Conservation (phyloP, 257 asterid genomes). For the Penstemon davidsonii region DNA sequence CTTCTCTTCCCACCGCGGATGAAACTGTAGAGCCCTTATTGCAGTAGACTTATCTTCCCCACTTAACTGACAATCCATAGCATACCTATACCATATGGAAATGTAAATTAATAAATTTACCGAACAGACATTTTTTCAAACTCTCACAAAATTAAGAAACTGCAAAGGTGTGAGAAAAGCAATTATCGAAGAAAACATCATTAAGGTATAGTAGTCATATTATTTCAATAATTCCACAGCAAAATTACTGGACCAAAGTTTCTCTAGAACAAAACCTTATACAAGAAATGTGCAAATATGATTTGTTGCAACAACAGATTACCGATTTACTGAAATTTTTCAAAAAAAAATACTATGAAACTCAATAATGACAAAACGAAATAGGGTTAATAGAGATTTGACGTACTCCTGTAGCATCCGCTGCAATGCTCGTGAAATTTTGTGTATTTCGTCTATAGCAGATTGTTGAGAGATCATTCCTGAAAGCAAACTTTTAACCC, state of each 20-base stretch:
- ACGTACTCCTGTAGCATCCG: constrained; percentile 70
- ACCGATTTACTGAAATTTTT: not conserved
- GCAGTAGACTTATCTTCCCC: constrained; percentile 63
- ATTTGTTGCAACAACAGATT: not conserved
- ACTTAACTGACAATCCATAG: constrained; percentile 41
- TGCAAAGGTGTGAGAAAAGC: not conserved
- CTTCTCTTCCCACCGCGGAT: constrained; percentile 71
- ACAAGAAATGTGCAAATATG: not conserved
- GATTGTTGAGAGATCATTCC: constrained; percentile 34
- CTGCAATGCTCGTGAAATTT: constrained; percentile 53
- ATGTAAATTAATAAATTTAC: not conserved
- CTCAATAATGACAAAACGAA: not conserved
- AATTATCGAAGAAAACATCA: not conserved
- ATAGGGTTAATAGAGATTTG: constrained; percentile 14
- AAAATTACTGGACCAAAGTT: not conserved
- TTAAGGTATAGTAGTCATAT: not conserved
- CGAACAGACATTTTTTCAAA: constrained; percentile 1
- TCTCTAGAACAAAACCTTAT: not conserved
- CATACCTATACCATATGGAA: constrained; percentile 48
- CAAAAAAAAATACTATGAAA: not conserved
- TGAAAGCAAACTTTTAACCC: constrained; percentile 29
- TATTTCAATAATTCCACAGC: not conserved
- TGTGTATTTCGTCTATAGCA: constrained; percentile 45
- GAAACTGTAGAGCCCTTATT: constrained; percentile 63
- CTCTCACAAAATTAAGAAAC: not conserved